A percentile compares a stretch with the other conserved stretches of the same genome.
Conservation (phyloP, 1,284 basidiomycete genomes). For the Thecaphora thlaspeos region DNA sequence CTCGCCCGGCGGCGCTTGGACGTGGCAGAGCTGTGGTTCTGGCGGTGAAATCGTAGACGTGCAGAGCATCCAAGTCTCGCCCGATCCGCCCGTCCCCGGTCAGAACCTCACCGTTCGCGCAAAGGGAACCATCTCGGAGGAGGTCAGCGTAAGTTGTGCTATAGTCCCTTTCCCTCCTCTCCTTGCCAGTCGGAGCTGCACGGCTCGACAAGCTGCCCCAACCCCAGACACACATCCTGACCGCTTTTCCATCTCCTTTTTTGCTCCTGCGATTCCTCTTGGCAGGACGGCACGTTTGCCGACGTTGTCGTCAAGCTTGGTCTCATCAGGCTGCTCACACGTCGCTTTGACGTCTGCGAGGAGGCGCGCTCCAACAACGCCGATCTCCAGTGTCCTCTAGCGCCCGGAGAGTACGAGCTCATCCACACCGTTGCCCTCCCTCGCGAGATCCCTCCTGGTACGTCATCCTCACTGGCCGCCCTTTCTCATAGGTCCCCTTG, state of each 20-base stretch:
- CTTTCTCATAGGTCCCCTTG: too few relatives aligned
- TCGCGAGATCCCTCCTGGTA: conserved; percentile 50
- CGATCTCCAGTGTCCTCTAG: conserved; percentile 50
- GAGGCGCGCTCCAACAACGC: conserved; percentile 46
- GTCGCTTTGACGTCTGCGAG: conserved; percentile 52
- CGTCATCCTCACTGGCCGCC: too few relatives aligned
- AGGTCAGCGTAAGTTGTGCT: conserved; percentile 47
- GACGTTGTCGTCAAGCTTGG: conserved; percentile 55
- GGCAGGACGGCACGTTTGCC: conserved; percentile 43
- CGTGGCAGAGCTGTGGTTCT: conserved; percentile 48
- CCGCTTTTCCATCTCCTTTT: conserved; percentile 1
- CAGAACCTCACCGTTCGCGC: conserved; percentile 52
- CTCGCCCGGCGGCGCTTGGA: conserved; percentile 31
- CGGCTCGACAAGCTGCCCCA: too few relatives aligned
- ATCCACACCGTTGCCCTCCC: conserved; percentile 51
- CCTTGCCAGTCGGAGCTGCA: too few relatives aligned
- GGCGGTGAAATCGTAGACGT: conserved; percentile 38
- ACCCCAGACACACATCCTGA: too few relatives aligned
- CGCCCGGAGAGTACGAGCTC: conserved; percentile 46
- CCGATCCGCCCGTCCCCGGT: conserved; percentile 53
- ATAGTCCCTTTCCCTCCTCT: too few relatives aligned
- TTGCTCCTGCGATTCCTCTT: background rate
- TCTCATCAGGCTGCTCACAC: conserved; percentile 43
- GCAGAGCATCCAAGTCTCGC: conserved; percentile 39
- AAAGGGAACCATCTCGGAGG: conserved; percentile 35